Evolutionary conservation across 106 monocot genomes (phyloP).

Genomic region (Dioscorea alata): DNA sequence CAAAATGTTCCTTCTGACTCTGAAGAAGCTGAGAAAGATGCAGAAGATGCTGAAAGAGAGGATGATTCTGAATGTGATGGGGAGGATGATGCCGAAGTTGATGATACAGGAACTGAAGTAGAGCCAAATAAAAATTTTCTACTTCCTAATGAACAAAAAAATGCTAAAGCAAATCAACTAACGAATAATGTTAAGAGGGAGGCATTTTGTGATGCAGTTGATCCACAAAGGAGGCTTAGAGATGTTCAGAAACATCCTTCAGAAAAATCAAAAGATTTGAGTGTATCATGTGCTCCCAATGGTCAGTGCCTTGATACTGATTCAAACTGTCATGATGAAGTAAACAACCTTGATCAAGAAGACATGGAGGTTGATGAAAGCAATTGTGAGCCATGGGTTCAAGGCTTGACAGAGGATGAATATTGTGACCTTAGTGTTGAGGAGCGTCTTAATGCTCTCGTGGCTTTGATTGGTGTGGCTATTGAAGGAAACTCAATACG

Average conservation of each 20-base stretch:
- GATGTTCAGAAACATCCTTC: constrained; percentile 23
- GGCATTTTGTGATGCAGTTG: constrained; percentile 14
- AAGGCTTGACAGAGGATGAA: constrained; percentile 78
- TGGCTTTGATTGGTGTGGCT: constrained; percentile 76
- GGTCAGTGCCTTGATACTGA: constrained; percentile 5
- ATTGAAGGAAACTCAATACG: constrained; percentile 92
- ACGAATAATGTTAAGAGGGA: constrained; percentile 17
- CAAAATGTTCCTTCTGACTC: constrained; percentile 84
- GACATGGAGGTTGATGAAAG: constrained; percentile 84
- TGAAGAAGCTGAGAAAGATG: constrained; percentile 82
- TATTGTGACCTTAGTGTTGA: constrained; percentile 88
- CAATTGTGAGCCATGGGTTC: constrained; percentile 80
- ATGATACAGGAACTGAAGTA: constrained; percentile 31
- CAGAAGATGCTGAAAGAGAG: constrained; percentile 56
- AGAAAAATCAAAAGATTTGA: constrained; percentile 22
- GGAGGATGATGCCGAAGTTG: constrained; percentile 83
- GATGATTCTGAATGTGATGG: constrained; percentile 90
- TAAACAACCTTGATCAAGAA: constrained; percentile 21
- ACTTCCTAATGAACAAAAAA: constrained; percentile 24
- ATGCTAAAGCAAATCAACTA: constrained; percentile 7
- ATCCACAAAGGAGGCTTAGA: constrained; percentile 9
- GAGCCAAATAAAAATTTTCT: constrained; percentile 24
- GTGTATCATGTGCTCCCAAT: constrained; percentile 18
- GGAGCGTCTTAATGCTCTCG: constrained; percentile 94
- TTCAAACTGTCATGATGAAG: constrained; percentile 26